Percentiles rank a stretch among this genome's conserved stretches.
These are phyloP conservation scores for Styphnolobium japonicum DNA, from an alignment of 306 rosid genomes.

Conservation along the genomic window DNA sequence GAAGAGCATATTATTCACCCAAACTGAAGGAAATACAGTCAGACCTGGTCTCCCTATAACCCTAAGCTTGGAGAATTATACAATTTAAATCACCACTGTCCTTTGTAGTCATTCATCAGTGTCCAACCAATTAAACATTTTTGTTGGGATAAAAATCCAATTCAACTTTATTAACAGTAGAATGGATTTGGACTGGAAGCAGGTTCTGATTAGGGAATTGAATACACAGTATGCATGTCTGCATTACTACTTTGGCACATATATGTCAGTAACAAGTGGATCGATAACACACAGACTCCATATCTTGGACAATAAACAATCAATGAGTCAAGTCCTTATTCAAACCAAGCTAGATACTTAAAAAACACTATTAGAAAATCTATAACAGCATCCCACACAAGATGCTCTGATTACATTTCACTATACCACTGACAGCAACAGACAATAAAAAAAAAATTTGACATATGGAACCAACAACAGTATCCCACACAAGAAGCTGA, in stretches of 20 bases:
- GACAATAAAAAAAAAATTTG: not conserved
- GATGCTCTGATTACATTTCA: not conserved
- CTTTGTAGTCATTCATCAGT: not conserved
- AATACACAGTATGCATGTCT: not conserved
- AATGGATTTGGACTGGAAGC: not conserved
- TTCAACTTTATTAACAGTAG: not conserved
- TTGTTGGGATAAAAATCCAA: not conserved
- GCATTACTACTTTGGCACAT: not conserved
- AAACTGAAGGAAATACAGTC: slow-evolving; percentile 2
- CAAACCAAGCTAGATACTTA: not conserved
- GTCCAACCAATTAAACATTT: not conserved
- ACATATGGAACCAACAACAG: not conserved
- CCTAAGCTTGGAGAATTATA: not conserved
- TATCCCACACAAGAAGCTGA: not conserved
- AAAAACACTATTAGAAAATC: not conserved
- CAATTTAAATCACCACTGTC: not conserved
- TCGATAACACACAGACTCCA: not conserved
- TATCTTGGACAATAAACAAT: not conserved
- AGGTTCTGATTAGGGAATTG: not conserved
- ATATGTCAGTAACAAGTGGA: not conserved
- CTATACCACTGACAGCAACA: not conserved
- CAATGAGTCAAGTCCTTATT: not conserved
- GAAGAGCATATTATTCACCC: not conserved
- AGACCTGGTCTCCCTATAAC: not conserved
- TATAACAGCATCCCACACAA: not conserved